phyloP scores from a whole-genome alignment of 2,329 filamentous ascomycete genomes.

The Magnaporthiopsis incrustans region DNA sequence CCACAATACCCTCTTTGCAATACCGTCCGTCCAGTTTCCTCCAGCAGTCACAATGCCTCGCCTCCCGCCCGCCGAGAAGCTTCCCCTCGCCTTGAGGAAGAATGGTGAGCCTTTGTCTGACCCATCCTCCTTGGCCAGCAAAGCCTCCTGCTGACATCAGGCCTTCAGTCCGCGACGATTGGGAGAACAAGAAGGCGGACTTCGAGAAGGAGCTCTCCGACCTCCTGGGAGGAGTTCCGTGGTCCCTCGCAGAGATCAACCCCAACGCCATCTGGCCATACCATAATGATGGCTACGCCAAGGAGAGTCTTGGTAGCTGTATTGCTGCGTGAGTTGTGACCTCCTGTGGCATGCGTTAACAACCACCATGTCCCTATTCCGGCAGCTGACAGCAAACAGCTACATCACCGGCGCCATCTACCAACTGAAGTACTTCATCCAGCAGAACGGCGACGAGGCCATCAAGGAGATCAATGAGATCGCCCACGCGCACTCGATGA shows the following conservation, averaged over 20 bases:
- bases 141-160: neutral
- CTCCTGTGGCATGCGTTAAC: neutral
- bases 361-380: neutral
- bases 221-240: slow-evolving; percentile 32
- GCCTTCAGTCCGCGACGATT: slow-evolving; percentile 41
- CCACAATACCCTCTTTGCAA: neutral
- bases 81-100: slow-evolving; percentile 43
- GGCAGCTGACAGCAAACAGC: neutral
- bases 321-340: slow-evolving; percentile 29
- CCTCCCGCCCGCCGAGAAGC: slow-evolving; percentile 39
- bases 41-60: slow-evolving; percentile 22
- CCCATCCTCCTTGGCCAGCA: neutral
- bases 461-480: slow-evolving; percentile 37
- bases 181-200: slow-evolving; percentile 37
- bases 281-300: slow-evolving; percentile 29
- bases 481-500: slow-evolving; percentile 32
- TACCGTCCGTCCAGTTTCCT: neutral
- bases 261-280: slow-evolving; percentile 40
- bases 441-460: slow-evolving; percentile 24
- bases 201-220: slow-evolving; percentile 35
- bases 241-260: slow-evolving; percentile 39
- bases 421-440: slow-evolving; percentile 8
- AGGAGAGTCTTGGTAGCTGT: slow-evolving; percentile 34
- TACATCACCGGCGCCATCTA: slow-evolving; percentile 10
- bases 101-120: slow-evolving; percentile 30